These are phyloP conservation scores for Carex cristatella DNA, from an alignment of 176 grass and related monocot genomes.

Conservation along the genomic window DNA sequence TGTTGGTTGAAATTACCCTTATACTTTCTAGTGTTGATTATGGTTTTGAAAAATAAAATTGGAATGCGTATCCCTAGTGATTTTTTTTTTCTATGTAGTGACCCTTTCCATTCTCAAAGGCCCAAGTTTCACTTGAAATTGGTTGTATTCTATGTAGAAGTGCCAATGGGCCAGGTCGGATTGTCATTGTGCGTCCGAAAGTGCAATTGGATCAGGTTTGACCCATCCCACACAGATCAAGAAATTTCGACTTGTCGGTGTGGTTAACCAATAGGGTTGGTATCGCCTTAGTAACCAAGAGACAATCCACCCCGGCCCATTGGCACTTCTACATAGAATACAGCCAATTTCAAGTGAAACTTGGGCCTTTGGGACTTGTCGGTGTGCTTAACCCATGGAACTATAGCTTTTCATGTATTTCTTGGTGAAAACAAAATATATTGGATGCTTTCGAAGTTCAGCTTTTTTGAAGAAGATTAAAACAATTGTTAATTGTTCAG, in stretches of 20 bases:
- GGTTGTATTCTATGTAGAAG: background rate
- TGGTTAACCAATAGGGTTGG: no score
- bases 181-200: background rate
- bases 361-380: background rate
- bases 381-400: background rate
- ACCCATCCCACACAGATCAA: background rate
- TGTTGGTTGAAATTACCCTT: background rate
- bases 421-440: background rate
- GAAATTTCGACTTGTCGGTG: background rate
- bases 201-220: background rate
- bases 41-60: background rate
- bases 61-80: background rate
- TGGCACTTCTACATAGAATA: background rate
- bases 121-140: slow-evolving; percentile 6
- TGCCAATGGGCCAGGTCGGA: background rate
- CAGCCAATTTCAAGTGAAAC: background rate
- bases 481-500: background rate
- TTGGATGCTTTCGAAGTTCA: background rate
- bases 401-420: background rate
- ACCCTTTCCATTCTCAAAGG: background rate
- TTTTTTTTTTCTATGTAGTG: background rate
- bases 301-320: background rate
- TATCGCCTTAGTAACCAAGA: no score
- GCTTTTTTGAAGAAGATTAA: background rate
- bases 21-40: no score